Evolutionary conservation across 2,329 filamentous ascomycete species (phyloP).

Genomic region (Ophiostoma fasciatum): DNA sequence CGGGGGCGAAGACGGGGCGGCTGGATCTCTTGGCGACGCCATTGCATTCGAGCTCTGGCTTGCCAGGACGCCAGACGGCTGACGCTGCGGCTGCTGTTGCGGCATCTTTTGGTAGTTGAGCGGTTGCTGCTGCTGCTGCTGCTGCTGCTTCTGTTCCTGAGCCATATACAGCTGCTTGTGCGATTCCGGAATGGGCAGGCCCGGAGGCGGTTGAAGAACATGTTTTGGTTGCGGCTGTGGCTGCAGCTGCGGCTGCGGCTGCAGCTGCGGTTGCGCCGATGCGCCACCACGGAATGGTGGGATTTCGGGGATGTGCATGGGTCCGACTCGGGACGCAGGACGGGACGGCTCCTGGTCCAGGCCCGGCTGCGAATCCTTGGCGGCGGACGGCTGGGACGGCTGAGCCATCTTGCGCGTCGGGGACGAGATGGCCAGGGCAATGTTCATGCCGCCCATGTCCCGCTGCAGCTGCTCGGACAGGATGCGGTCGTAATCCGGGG

Average conservation of each 20-base stretch:
- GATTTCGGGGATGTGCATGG: conserved; percentile 37
- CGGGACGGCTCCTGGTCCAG: conserved; percentile 20
- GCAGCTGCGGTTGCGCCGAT: conserved; percentile 12
- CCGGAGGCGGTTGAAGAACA: not conserved
- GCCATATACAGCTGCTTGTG: too few species aligned
- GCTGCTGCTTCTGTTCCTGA: conserved; percentile 16
- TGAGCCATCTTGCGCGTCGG: conserved; percentile 1
- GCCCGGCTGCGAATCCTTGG: conserved; percentile 20
- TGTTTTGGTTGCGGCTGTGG: conserved; percentile 6
- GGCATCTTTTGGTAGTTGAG: conserved; percentile 5
- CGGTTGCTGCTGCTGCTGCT: conserved; percentile 11
- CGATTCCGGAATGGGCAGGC: conserved; percentile 2
- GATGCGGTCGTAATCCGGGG: conserved; percentile 45
- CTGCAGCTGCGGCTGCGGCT: conserved; percentile 12
- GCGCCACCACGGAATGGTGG: conserved; percentile 33
- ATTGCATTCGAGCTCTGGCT: conserved; percentile 9
- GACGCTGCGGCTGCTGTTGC: not conserved
- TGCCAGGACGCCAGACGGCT: not conserved
- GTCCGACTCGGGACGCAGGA: conserved; percentile 22
- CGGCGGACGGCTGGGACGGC: conserved; percentile 4
- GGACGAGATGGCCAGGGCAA: conserved; percentile 23
- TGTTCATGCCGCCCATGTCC: conserved; percentile 43
- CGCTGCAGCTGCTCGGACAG: conserved; percentile 48
- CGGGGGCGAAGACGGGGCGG: conserved; percentile 4
- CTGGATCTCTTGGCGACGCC: too few species aligned